Evolutionary conservation across 169 alveolate genomes (phyloP), one percentile per base, ranked within the genome.

Genomic region (Plasmodium inui): DNA sequence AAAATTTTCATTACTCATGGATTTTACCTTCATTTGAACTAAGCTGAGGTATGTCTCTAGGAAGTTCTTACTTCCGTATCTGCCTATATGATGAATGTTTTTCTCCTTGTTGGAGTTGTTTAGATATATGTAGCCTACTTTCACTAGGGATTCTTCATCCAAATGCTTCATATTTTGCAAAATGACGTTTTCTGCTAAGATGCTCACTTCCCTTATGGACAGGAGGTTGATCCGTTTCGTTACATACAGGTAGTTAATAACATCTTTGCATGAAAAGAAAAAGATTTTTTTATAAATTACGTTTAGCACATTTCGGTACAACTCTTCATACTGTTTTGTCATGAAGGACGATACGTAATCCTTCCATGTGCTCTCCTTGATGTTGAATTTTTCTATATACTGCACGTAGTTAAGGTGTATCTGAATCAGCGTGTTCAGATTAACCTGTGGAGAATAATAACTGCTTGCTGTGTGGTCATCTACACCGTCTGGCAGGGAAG

Each of bases 1-100:
- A 89, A 89, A 89, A 89, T 89, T 89, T 4, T 61, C 39, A 81
- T 79, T 89, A 81, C 50, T 67, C 94, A 89, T 89, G 28, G 72
- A 39, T 67, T 89, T 89, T 67, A 89, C 46, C 73, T 89, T 89
- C 32, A 26, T 80, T 34, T 80, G 90, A 34, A 89, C 37, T 17
- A 89, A 61, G 83, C 82, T 55, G 61, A 89, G 41, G 73, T 79
- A 89, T 8, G 82, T 89, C 41, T 89, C 94, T 67, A 89, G 32
- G 46, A 89, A 89, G 71, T 80, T 50, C 37, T 89, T 89, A 80
- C 74, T 89, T 28, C 34, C 19, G 46, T 89, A 41, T 37, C 78
- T 19, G 6, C 50, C 53, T 39, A 89, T 70, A 44, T 41, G 57
- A 39, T 32, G 71, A 2, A 61, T 41, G 44, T 89, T 71, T 55